phyloP scores from a whole-genome alignment of 2,329 filamentous ascomycete species.

The Penicillium sclerotiorum region DNA sequence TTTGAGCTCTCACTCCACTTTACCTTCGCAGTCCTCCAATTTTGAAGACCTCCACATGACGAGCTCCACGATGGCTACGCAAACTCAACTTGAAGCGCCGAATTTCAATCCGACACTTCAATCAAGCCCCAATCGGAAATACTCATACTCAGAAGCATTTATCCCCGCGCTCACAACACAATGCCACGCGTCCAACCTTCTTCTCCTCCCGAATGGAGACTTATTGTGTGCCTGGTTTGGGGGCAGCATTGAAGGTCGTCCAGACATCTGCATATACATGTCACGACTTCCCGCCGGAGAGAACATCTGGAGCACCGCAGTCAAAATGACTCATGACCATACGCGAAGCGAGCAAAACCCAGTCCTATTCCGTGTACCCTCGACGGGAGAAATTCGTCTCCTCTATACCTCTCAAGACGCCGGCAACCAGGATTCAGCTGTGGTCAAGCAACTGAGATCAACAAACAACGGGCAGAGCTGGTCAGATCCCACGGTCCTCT shows the following conservation, averaged over 20 bases:
- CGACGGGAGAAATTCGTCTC: constrained; percentile 41
- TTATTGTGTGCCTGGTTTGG: constrained; percentile 51
- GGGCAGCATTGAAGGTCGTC: constrained; percentile 49
- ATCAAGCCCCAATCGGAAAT: background rate
- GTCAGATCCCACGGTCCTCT: constrained; percentile 36
- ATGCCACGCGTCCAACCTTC: constrained; percentile 50
- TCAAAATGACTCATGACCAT: constrained; percentile 43
- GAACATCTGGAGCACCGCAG: constrained; percentile 35
- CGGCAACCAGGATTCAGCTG: constrained; percentile 48
- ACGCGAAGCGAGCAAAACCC: constrained; percentile 52
- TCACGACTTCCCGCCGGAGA: constrained; percentile 39
- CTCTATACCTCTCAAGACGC: constrained; percentile 51
- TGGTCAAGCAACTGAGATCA: constrained; percentile 43
- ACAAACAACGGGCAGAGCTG: constrained; percentile 42
- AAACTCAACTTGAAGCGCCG: background rate
- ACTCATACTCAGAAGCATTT: constrained; percentile 16
- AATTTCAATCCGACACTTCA: constrained; percentile 6
- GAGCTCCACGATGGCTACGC: constrained; percentile 7
- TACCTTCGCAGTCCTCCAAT: background rate
- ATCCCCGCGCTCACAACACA: constrained; percentile 47
- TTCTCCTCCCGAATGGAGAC: constrained; percentile 44
- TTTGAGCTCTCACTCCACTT: background rate
- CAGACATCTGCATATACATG: constrained; percentile 50
- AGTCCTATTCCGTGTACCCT: constrained; percentile 44
- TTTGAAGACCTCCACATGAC: background rate